Evolutionary conservation across 202 grass and related monocot species (phyloP).

Genomic region (Dendrocalamus latiflorus): DNA sequence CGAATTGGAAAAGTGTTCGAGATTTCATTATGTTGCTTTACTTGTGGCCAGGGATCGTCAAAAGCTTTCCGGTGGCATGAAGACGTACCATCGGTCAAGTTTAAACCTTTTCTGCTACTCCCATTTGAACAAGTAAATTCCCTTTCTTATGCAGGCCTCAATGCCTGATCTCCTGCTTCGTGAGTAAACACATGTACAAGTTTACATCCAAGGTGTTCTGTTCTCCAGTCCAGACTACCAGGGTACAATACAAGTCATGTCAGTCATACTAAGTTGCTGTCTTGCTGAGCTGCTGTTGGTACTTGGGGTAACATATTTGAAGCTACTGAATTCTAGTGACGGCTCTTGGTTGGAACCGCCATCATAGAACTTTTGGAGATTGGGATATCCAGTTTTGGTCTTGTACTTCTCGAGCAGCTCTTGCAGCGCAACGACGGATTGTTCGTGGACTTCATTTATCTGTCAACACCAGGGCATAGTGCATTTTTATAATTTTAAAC

Average conservation of each 20-base stretch:
- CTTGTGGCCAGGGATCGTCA: not conserved
- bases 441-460: conserved; percentile 74
- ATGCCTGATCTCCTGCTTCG: not conserved
- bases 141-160: not conserved
- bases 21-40: not conserved
- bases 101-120: not conserved
- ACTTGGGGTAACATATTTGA: not conserved
- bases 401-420: conserved; percentile 81
- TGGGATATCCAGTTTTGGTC: conserved; percentile 56
- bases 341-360: not conserved
- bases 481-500: not conserved
- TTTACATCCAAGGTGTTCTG: not conserved
- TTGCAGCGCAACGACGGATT: conserved; percentile 57
- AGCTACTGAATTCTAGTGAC: not conserved
- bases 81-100: not conserved
- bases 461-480: conserved; percentile 26
- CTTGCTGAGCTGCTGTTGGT: not conserved
- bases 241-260: not conserved
- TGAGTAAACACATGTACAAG: conserved; percentile 5
- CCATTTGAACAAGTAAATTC: not conserved
- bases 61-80: not conserved
- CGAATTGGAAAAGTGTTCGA: not conserved
- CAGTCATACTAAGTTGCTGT: not conserved
- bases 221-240: not conserved
- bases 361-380: conserved; percentile 64